Percentiles rank a stretch among this genome's conserved stretches.
These are phyloP conservation scores for Mycotypha africana DNA, from an alignment of 371 early-diverging fungal genomes.

Conservation along the genomic window DNA sequence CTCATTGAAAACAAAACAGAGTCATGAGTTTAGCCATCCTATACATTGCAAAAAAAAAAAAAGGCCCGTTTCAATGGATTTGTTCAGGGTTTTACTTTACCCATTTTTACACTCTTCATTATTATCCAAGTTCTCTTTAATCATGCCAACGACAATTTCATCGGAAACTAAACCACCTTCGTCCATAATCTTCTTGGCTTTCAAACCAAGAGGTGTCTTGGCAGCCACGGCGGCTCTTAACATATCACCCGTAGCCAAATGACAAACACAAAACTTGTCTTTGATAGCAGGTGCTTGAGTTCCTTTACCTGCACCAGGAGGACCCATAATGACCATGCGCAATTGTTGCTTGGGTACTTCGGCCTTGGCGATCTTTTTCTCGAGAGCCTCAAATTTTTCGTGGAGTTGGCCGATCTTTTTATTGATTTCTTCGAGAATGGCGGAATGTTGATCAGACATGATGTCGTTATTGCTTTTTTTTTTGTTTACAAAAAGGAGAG, in stretches of 20 bases:
- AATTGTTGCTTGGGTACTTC: conserved; percentile 44
- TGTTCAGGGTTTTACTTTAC: conserved; percentile 22
- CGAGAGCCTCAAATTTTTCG: conserved; percentile 42
- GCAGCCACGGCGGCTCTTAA: conserved; percentile 94
- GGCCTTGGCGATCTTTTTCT: conserved; percentile 41
- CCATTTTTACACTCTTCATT: conserved; percentile 93
- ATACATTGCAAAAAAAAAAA: background rate
- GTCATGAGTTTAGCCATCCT: too few species aligned
- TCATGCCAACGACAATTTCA: conserved; percentile 96
- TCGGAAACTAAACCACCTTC: conserved; percentile 97
- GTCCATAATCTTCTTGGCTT: conserved; percentile 98
- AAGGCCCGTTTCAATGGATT: background rate
- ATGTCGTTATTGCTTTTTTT: conserved; percentile 1
- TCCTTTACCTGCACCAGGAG: conserved; percentile 98
- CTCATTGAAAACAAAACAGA: too few species aligned
- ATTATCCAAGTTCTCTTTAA: conserved; percentile 89
- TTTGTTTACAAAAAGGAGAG: background rate
- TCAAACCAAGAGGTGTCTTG: conserved; percentile 88
- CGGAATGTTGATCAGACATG: conserved; percentile 27
- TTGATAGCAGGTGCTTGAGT: conserved; percentile 96
- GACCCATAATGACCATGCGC: conserved; percentile 96
- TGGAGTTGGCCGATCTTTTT: conserved; percentile 48
- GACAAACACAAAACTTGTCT: conserved; percentile 92
- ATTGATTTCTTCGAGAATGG: conserved; percentile 52
- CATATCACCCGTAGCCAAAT: conserved; percentile 99